Percentiles rank a stretch among this genome's conserved stretches.
Evolutionary conservation across 257 asterid species (phyloP).

Genomic region (Orobanche coerulescens): DNA sequence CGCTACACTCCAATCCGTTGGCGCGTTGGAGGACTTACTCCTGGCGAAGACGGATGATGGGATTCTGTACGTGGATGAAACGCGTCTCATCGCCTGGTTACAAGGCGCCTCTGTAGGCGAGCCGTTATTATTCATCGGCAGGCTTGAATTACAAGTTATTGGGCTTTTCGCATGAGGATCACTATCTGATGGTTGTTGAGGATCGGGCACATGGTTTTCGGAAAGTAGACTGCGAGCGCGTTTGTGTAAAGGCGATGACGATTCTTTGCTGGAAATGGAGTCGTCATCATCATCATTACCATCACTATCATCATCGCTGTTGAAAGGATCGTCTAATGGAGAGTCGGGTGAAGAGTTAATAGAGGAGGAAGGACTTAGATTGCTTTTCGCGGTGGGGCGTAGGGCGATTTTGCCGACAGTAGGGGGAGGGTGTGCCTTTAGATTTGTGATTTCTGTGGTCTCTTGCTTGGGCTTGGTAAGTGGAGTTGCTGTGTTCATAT

Average conservation of each 20-base stretch:
- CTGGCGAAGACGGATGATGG: slow-evolving; percentile 41
- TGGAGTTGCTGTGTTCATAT: not conserved
- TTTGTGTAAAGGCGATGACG: too few relatives aligned
- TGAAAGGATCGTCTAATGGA: slow-evolving; percentile 17
- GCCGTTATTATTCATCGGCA: too few relatives aligned
- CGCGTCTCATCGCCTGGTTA: slow-evolving; percentile 35
- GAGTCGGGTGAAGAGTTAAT: slow-evolving; percentile 27
- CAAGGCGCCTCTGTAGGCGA: slow-evolving; percentile 30
- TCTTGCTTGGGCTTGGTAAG: slow-evolving; percentile 13
- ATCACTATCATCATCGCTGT: not conserved
- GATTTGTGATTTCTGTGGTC: not conserved
- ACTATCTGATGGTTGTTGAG: too few relatives aligned
- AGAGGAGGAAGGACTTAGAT: slow-evolving; percentile 5
- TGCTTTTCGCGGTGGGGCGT: not conserved
- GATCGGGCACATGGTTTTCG: too few relatives aligned
- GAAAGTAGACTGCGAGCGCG: too few relatives aligned
- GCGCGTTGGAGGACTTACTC: slow-evolving; percentile 22
- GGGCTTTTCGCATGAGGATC: too few relatives aligned
- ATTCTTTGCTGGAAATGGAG: not conserved
- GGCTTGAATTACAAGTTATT: too few relatives aligned
- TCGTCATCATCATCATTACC: not conserved
- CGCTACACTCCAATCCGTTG: slow-evolving; percentile 45
- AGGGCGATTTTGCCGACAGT: slow-evolving; percentile 6
- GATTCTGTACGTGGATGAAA: slow-evolving; percentile 26
- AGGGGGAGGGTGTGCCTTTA: slow-evolving; percentile 10